Base-by-base conservation (phyloP, 1,139 yeast species). In the Saccharomyces pastorianus region DNA sequence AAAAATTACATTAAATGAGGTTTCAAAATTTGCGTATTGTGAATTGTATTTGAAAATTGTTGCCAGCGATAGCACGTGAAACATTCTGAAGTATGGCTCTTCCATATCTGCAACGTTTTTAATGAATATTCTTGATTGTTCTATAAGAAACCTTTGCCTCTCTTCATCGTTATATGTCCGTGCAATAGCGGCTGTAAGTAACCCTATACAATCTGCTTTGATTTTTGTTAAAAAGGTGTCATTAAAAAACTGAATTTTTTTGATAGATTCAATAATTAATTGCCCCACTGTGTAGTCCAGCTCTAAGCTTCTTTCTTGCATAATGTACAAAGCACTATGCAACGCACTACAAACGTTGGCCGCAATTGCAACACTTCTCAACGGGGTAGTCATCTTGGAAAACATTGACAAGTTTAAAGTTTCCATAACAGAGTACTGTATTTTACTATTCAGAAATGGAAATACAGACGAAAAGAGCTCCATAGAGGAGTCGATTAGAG, bases 361-460 rank as follows among this genome's bases (percentile, higher is more conserved):
- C 6, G 78, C 70, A 11, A 85, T 74, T 0, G 93, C 88, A 1
- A 70, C 70, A 46, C 67, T 73, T 68, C 78, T 71, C n/a, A 71
- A 59, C 25, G 68, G 58, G 28, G 66, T 61, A 41, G 72, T 59
- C 46, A 70, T 59, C 64, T 64, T 70, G 38, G 73, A 71, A 49
- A 73, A 67, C 44, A 82, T 60, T 6, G 84, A 80, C 2, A 83
- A 75, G 60, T 91, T 77, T 58, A 93, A 72, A 57, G 85, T 90
- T 61, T 91, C 98, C 49, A 93, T 70, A 41, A 93, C 76, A 1
- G 97, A 89, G 55, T 86, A 84, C 65, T 93, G 97, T 54, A 93
- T 86, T 59, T 89, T 88, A 8, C 81, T 71, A n/a, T 91, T 81
- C 61, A 93, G 79, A 57, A 78, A 75, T 0, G 96, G 89, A 61